A percentile compares a stretch with the other conserved stretches of the same genome.
These are phyloP conservation scores for Melastoma malabathricum DNA, from an alignment of 345 rosid genomes.

Conservation along the genomic window DNA sequence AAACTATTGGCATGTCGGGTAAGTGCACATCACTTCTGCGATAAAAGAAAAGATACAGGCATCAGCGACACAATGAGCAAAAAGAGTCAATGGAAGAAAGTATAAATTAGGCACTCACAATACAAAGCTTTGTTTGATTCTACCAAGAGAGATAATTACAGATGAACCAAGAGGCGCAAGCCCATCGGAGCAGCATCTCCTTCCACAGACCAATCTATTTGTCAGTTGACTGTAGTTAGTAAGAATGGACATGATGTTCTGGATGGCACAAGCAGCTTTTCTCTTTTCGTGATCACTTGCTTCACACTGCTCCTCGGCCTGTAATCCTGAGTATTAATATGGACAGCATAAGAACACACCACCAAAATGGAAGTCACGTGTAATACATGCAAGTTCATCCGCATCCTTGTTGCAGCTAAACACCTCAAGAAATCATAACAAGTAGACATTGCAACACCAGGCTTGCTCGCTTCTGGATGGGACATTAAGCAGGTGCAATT, in stretches of 20 bases:
- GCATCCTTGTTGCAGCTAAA: too few relatives aligned
- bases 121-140: slow-evolving; percentile 99
- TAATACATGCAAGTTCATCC: too few relatives aligned
- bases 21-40: slow-evolving; percentile 67
- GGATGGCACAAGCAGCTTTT: slow-evolving; percentile 39
- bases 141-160: slow-evolving; percentile 82
- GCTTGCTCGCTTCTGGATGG: too few relatives aligned
- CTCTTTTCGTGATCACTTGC: slow-evolving; percentile 62
- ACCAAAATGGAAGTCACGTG: too few relatives aligned
- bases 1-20: slow-evolving; percentile 72
- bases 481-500: too few relatives aligned
- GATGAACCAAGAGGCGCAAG: slow-evolving; percentile 46
- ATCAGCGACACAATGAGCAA: slow-evolving; percentile 13
- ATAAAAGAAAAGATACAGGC: slow-evolving; percentile 9
- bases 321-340: slow-evolving; percentile 23
- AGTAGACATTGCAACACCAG: too few relatives aligned
- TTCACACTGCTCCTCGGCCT: slow-evolving; percentile 54
- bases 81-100: slow-evolving; percentile 6
- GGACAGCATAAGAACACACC: background rate
- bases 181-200: slow-evolving; percentile 32
- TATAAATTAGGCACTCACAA: slow-evolving; percentile 49
- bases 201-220: slow-evolving; percentile 54
- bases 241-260: slow-evolving; percentile 47
- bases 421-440: too few relatives aligned
- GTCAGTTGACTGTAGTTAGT: slow-evolving; percentile 42